Evolutionary conservation across 176 grass and related monocot genomes (phyloP).

Genomic region (Leersia perrieri): DNA sequence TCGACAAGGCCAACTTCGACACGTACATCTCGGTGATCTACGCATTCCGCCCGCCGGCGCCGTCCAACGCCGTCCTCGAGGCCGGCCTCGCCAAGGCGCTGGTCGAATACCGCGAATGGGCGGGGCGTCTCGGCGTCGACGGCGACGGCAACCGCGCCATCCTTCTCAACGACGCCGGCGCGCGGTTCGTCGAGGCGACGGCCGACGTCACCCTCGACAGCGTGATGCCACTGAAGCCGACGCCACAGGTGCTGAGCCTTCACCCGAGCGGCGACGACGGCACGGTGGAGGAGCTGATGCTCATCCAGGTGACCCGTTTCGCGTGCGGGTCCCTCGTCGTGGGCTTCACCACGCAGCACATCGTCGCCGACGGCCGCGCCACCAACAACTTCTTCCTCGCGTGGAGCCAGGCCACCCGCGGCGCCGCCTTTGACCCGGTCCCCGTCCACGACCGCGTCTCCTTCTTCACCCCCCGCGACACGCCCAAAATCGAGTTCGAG

Average conservation of each 20-base stretch:
- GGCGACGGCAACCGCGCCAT: not conserved
- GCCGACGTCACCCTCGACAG: not conserved
- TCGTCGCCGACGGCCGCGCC: constrained; percentile 28
- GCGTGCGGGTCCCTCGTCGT: constrained; percentile 23
- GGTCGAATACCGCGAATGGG: constrained; percentile 33
- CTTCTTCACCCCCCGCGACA: constrained; percentile 14
- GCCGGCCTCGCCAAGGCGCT: not conserved
- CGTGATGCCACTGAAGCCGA: not conserved
- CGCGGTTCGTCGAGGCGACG: constrained; percentile 22
- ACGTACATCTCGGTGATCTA: not conserved
- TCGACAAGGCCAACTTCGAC: constrained; percentile 28
- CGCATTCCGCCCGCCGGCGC: constrained; percentile 13
- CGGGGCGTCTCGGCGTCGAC: constrained; percentile 9
- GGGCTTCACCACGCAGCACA: constrained; percentile 30
- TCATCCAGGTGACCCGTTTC: constrained; percentile 26
- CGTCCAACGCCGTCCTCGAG: not conserved
- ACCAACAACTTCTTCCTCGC: constrained; percentile 33
- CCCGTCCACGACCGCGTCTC: constrained; percentile 25
- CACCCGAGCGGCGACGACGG: not conserved
- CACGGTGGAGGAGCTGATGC: constrained; percentile 24
- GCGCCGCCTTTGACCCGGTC: not conserved
- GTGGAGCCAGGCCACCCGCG: constrained; percentile 38
- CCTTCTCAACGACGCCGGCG: constrained; percentile 35
- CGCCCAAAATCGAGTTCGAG: constrained; percentile 15
- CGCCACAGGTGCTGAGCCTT: not conserved